Base-by-base conservation (phyloP, 75 land plant genomes). In the Picea sitchensis region DNA sequence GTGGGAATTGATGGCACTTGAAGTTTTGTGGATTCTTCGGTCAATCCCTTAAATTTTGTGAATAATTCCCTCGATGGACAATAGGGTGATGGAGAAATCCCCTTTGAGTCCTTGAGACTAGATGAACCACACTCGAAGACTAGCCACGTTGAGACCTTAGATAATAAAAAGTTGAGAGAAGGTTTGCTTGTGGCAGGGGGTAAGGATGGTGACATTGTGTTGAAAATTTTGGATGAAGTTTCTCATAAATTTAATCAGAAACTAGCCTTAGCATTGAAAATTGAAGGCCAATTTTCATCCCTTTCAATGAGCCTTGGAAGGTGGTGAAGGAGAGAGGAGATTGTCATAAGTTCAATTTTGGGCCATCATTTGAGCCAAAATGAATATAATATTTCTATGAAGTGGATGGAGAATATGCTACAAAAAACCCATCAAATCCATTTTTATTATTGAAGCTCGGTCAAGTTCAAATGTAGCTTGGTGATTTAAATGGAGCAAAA, bases 401-500 rank as follows among this genome's bases (percentile, higher is more conserved):
- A 77, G 58, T 87, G 93, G 89, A 62, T 98, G 11, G 76, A 80
- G 36, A 78, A 84, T 26, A 65, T 87, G 59, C 73, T 98, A 3
- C 44, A 58, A 76, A 41, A 51, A 65, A 82, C 47, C 85, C 86
- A 44, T 36, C 61, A 26, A 86, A 95, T 87, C 87, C 91, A 0
- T 77, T 75, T 3, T 78, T 98, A 82, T 61, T 91, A n/a, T 91
- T 98, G 4, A 95, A 90, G 81, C 71, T 95, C 58, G 99, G 92
- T 31, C 90, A 88, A 73, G 83, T 97, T 18, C 95, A 91, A 75
- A 84, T 95, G 85, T 98, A 92, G 86, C 59, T 92, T 12, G 98
- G 99, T 23, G 94, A 98, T 83, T 68, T 98, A 12, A 87, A 83
- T 7, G 93, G 93, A 26, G 90, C 92, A 8, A 88, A 75, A 26